Conservation (phyloP, 73 alveolate species). For the Paramecium biaurelia region DNA sequence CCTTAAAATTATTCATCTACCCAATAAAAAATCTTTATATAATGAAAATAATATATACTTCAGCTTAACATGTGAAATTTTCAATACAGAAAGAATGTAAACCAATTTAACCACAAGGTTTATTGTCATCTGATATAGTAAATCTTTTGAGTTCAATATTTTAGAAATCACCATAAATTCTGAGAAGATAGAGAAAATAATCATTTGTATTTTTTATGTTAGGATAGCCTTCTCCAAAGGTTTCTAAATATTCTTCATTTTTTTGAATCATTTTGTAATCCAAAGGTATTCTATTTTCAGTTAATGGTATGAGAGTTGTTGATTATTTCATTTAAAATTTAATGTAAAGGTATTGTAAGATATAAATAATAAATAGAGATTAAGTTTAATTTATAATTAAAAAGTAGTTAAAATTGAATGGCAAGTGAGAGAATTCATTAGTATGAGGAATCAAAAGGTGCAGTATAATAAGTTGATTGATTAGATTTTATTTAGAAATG, state of each 20-base stretch:
- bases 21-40: neutral
- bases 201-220: neutral
- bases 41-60: neutral
- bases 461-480: neutral
- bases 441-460: constrained; percentile 7
- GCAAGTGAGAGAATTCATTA: constrained; percentile 11
- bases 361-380: neutral
- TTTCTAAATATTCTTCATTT: neutral
- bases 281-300: neutral
- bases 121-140: neutral
- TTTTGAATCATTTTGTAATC: constrained; percentile 2
- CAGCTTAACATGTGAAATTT: constrained; percentile 2
- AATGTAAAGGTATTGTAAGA: neutral
- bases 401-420: neutral
- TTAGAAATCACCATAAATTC: constrained; percentile 3
- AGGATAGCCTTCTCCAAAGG: constrained; percentile 30
- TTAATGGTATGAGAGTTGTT: neutral
- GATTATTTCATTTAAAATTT: neutral
- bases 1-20: constrained; percentile 25
- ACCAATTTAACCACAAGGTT: neutral
- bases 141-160: neutral
- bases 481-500: constrained; percentile 28
- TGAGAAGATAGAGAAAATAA: neutral
- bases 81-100: neutral
- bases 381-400: neutral